Evolutionary conservation across 1,139 yeast genomes (phyloP).

Genomic region (Williopsis jadinii): DNA sequence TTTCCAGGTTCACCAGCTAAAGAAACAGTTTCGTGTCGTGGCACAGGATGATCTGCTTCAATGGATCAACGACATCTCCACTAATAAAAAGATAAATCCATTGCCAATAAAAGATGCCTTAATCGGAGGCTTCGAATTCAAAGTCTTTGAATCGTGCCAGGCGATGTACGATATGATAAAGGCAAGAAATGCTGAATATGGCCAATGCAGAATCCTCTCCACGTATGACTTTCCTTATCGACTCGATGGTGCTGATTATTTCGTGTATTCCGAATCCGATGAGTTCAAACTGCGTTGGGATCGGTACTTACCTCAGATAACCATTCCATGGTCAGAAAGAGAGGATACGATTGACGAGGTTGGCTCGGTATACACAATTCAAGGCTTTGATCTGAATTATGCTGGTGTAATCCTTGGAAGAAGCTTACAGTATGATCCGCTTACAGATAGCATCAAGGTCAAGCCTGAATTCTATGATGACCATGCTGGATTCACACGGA

Average conservation of each 20-base stretch:
- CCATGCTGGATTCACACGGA: slow-evolving; percentile 34
- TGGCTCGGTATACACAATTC: slow-evolving; percentile 37
- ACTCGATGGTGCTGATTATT: slow-evolving; percentile 34
- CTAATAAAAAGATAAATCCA: slow-evolving; percentile 25
- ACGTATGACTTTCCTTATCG: slow-evolving; percentile 38
- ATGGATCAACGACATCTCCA: slow-evolving; percentile 32
- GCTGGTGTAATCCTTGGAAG: slow-evolving; percentile 37
- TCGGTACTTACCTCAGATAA: slow-evolving; percentile 31
- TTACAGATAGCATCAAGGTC: slow-evolving; percentile 26
- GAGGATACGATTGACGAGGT: slow-evolving; percentile 35
- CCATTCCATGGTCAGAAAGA: slow-evolving; percentile 36
- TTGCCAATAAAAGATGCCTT: slow-evolving; percentile 23
- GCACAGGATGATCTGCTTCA: slow-evolving; percentile 30
- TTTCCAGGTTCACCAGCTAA: slow-evolving; percentile 23
- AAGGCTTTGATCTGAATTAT: slow-evolving; percentile 36
- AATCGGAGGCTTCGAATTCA: slow-evolving; percentile 27
- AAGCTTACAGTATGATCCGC: slow-evolving; percentile 30
- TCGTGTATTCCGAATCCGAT: slow-evolving; percentile 31
- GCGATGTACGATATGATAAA: slow-evolving; percentile 29
- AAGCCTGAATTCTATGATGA: slow-evolving; percentile 33
- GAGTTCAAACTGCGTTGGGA: slow-evolving; percentile 36
- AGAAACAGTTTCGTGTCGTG: slow-evolving; percentile 33
- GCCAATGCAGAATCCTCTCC: slow-evolving; percentile 33
- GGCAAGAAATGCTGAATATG: slow-evolving; percentile 23
- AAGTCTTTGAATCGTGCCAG: slow-evolving; percentile 32